Percentiles rank a stretch among this genome's conserved stretches.
phyloP scores from a whole-genome alignment of 139 green algal genomes.

The Volvox africanus region DNA sequence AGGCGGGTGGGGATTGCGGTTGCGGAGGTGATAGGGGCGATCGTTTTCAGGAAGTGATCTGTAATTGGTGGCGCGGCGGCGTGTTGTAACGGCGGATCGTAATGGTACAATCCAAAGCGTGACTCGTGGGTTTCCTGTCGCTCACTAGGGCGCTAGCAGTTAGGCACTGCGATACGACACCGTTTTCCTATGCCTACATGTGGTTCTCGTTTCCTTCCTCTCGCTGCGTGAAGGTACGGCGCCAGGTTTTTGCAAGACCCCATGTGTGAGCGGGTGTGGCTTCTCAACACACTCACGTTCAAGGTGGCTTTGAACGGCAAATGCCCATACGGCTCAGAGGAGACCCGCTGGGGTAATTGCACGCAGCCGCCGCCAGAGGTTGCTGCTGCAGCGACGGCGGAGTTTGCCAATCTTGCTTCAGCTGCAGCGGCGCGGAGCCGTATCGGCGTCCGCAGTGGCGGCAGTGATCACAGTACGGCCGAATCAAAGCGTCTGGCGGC shows the following conservation, averaged over 20 bases:
- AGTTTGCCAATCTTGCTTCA: not conserved
- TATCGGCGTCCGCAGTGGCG: not conserved
- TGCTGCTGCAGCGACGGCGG: not conserved
- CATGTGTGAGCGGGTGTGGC: conserved; percentile 21
- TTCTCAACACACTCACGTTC: conserved; percentile 22
- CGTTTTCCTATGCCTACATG: too few relatives aligned
- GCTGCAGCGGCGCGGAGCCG: not conserved
- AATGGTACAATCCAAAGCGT: too few relatives aligned
- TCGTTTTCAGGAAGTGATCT: too few relatives aligned
- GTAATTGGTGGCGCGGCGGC: too few relatives aligned
- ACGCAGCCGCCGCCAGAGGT: not conserved
- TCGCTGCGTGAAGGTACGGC: not conserved
- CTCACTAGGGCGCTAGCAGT: too few relatives aligned
- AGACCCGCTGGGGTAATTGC: conserved; percentile 10
- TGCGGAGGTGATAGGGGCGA: too few relatives aligned
- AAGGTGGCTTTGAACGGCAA: not conserved
- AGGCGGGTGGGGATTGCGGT: not conserved
- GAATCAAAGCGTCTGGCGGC: not conserved
- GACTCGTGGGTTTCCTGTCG: too few relatives aligned
- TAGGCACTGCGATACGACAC: too few relatives aligned
- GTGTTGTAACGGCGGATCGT: too few relatives aligned
- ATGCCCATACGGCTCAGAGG: not conserved
- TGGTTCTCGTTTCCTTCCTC: too few relatives aligned
- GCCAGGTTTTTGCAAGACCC: not conserved
- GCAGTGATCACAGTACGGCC: not conserved